phyloP scores from a whole-genome alignment of 2,329 filamentous ascomycete genomes.

The Fusarium pseudocircinatum region DNA sequence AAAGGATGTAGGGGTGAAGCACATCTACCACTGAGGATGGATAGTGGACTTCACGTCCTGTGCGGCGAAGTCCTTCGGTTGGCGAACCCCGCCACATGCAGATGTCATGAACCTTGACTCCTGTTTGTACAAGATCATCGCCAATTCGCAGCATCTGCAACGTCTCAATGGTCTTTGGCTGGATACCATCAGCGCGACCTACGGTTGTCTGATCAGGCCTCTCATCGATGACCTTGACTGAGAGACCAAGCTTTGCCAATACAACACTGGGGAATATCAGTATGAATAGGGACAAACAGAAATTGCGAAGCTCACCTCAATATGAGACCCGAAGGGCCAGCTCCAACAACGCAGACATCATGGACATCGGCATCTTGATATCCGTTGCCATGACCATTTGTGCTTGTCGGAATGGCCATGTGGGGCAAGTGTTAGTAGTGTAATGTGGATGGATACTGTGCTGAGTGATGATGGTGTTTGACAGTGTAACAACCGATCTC shows the following conservation, averaged over 20 bases:
- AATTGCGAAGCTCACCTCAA: slow-evolving; percentile 47
- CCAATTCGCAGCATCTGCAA: slow-evolving; percentile 75
- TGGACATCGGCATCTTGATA: slow-evolving; percentile 32
- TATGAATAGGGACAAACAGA: no score
- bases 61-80: slow-evolving; percentile 63
- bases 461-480: neutral
- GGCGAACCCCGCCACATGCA: slow-evolving; percentile 72
- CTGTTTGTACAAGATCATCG: slow-evolving; percentile 71
- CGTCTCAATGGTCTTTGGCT: slow-evolving; percentile 82
- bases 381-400: neutral
- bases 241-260: slow-evolving; percentile 72
- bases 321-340: slow-evolving; percentile 66
- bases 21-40: slow-evolving; percentile 65
- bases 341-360: slow-evolving; percentile 63
- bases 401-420: neutral
- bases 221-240: slow-evolving; percentile 73
- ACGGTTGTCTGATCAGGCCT: slow-evolving; percentile 72
- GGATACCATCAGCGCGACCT: slow-evolving; percentile 75
- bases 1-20: slow-evolving; percentile 64
- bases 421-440: neutral
- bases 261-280: slow-evolving; percentile 44
- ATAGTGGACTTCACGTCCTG: slow-evolving; percentile 75
- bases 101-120: slow-evolving; percentile 78
- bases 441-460: neutral
- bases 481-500: neutral